phyloP scores from a whole-genome alignment of 306 rosid species.

The Echinosophora koreensis region DNA sequence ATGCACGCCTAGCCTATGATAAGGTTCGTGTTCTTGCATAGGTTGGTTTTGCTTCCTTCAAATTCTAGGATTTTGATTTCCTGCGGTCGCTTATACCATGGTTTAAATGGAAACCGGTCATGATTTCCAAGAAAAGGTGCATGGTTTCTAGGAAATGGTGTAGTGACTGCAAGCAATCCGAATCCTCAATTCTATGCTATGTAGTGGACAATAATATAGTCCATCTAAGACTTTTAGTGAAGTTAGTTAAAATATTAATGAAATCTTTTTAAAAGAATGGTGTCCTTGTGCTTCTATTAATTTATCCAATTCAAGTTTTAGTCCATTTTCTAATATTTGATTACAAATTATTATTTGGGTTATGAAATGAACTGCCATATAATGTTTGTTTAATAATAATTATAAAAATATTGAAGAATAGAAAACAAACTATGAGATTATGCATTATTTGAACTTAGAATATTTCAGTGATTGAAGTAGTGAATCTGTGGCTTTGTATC shows the following conservation, averaged over 20 bases:
- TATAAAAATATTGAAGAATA: neutral
- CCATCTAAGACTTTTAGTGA: no score
- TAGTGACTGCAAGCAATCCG: no score
- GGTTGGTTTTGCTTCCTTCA: neutral
- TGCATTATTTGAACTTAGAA: constrained; percentile 20
- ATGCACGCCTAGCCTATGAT: constrained; percentile 76
- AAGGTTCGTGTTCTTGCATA: constrained; percentile 52
- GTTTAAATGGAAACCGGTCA: no score
- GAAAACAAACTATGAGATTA: neutral
- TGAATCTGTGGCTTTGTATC: neutral
- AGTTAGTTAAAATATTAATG: no score
- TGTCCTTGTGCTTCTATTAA: neutral
- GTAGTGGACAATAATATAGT: no score
- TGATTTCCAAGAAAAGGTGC: no score
- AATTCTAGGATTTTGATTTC: neutral
- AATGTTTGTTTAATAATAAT: neutral
- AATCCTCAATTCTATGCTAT: neutral
- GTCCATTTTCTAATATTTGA: neutral
- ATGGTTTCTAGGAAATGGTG: no score
- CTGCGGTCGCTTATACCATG: no score
- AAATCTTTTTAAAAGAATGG: no score
- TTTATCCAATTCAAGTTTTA: neutral
- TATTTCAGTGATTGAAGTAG: neutral
- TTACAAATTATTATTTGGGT: neutral
- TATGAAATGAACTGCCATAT: neutral